A percentile compares a stretch with the other conserved stretches of the same genome.
Evolutionary conservation across 2,329 filamentous ascomycete genomes (phyloP).

Genomic region (Microsporum canis): DNA sequence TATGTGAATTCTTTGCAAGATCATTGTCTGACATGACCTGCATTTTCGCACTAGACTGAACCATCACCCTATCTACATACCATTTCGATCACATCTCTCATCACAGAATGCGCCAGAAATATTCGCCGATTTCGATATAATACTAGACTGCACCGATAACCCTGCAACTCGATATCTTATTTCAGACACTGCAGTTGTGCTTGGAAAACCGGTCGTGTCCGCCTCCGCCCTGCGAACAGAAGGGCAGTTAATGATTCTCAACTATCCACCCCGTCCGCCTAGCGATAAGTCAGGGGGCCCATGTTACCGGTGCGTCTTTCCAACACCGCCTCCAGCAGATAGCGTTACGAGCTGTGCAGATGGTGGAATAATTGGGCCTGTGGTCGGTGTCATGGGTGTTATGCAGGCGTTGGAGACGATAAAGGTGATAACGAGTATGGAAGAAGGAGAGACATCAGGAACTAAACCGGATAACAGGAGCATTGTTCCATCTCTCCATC

Average conservation of each 20-base stretch:
- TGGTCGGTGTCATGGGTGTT: slow-evolving; percentile 87
- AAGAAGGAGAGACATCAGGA: slow-evolving; percentile 12
- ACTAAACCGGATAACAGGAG: slow-evolving; percentile 11
- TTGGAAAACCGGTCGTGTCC: slow-evolving; percentile 69
- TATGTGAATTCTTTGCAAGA: not conserved
- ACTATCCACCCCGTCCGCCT: slow-evolving; percentile 57
- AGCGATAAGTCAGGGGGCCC: slow-evolving; percentile 55
- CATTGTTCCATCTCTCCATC: slow-evolving; percentile 26
- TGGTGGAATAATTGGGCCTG: slow-evolving; percentile 81
- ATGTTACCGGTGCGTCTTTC: slow-evolving; percentile 91
- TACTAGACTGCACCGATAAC: slow-evolving; percentile 92
- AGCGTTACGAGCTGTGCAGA: slow-evolving; percentile 81
- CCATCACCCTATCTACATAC: slow-evolving; percentile 53
- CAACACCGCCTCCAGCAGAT: slow-evolving; percentile 70
- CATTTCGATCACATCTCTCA: slow-evolving; percentile 54
- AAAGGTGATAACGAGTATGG: slow-evolving; percentile 54
- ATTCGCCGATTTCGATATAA: slow-evolving; percentile 62
- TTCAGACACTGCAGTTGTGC: slow-evolving; percentile 74
- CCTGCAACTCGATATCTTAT: slow-evolving; percentile 86
- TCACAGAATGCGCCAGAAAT: slow-evolving; percentile 56
- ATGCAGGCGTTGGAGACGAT: slow-evolving; percentile 83
- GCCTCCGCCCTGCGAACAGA: slow-evolving; percentile 82
- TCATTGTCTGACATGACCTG: not conserved
- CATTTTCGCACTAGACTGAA: slow-evolving; percentile 49
- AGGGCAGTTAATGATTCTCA: slow-evolving; percentile 80